Evolutionary conservation across 768 basidiomycete genomes (phyloP).

Genomic region (Pleurotus tuoliensis): DNA sequence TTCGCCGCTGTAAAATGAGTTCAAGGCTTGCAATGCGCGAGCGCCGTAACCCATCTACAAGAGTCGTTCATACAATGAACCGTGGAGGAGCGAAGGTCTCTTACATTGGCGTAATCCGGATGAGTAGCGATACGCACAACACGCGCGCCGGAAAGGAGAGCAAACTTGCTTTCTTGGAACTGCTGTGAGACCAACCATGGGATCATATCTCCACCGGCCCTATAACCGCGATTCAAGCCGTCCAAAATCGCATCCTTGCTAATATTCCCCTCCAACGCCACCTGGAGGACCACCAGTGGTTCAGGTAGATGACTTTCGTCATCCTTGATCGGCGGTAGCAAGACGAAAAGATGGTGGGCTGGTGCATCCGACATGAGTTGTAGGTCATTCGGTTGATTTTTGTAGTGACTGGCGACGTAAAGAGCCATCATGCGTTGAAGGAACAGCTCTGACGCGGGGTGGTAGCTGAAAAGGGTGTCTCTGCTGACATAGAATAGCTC

Average conservation of each 20-base stretch:
- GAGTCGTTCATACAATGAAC: conserved; percentile 6
- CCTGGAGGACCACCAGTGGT: conserved; percentile 92
- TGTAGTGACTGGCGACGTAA: conserved; percentile 97
- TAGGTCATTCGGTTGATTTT: conserved; percentile 99
- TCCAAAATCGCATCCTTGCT: conserved; percentile 83
- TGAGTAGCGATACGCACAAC: conserved; percentile 93
- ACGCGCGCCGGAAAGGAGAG: conserved; percentile 83
- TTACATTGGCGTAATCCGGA: conserved; percentile 88
- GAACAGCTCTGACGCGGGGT: conserved; percentile 96
- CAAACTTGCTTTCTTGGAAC: conserved; percentile 96
- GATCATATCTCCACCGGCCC: conserved; percentile 94
- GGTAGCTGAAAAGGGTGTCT: conserved; percentile 95
- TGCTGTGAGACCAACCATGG: conserved; percentile 95
- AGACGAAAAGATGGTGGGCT: conserved; percentile 93
- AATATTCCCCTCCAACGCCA: conserved; percentile 93
- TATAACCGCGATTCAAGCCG: conserved; percentile 74
- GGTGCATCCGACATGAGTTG: conserved; percentile 96
- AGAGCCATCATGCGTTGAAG: conserved; percentile 98
- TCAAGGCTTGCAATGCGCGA: conserved; percentile 80
- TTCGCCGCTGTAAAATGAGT: conserved; percentile 91
- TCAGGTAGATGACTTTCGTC: conserved; percentile 91
- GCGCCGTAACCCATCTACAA: conserved; percentile 94
- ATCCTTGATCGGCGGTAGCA: conserved; percentile 88
- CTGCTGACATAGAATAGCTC: conserved; percentile 94
- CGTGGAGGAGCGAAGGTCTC: conserved; percentile 21